These are phyloP conservation scores for Rosa hybrid DNA, from an alignment of 331 rosid genomes.

Conservation along the genomic window DNA sequence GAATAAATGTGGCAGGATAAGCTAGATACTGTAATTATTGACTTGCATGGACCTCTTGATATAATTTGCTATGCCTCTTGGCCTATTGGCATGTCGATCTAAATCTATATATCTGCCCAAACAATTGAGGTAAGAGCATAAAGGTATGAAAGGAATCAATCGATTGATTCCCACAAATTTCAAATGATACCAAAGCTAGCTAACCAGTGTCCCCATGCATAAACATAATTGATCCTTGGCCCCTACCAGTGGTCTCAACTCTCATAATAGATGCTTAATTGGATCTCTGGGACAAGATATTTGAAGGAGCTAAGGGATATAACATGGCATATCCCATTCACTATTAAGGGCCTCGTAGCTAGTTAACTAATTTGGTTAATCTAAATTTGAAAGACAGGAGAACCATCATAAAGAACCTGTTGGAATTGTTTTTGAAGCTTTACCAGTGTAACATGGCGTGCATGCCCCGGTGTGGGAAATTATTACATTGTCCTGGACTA, in stretches of 20 bases:
- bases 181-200: background rate
- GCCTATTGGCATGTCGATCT: background rate
- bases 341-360: background rate
- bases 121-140: background rate
- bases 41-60: too few species aligned
- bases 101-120: background rate
- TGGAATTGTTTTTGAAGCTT: background rate
- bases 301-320: background rate
- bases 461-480: too few species aligned
- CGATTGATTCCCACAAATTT: background rate
- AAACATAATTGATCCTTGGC: background rate
- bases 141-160: background rate
- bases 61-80: background rate
- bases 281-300: background rate
- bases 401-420: background rate
- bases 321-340: background rate
- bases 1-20: background rate
- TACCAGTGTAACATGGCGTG: background rate
- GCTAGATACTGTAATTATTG: background rate
- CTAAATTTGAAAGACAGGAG: background rate
- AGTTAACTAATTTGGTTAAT: background rate
- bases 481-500: too few species aligned
- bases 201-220: background rate
- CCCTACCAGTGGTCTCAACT: background rate
- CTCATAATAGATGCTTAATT: background rate